Percentiles rank a stretch among this genome's conserved stretches.
Conservation (phyloP, 495 filamentous ascomycete genomes). For the Penicillium pulvis region DNA sequence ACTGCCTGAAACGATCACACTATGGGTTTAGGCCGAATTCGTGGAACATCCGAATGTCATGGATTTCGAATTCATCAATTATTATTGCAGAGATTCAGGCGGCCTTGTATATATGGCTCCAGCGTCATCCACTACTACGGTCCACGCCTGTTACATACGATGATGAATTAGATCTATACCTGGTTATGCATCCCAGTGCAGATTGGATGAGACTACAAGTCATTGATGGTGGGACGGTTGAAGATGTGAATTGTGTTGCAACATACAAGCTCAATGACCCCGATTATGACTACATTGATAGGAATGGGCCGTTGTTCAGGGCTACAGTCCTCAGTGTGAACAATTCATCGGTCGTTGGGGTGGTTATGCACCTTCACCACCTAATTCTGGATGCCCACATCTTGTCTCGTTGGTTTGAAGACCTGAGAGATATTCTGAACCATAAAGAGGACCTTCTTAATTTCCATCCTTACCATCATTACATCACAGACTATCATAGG, state of each 20-base stretch:
- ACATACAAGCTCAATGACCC: slow-evolving; percentile 9
- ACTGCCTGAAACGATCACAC: neutral
- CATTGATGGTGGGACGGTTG: neutral
- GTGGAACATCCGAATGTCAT: neutral
- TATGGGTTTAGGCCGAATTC: neutral
- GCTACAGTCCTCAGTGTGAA: neutral
- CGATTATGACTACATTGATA: slow-evolving; percentile 5
- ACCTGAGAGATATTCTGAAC: neutral
- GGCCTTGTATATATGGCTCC: slow-evolving; percentile 4
- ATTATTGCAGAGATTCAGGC: neutral
- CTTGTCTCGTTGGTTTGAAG: slow-evolving; percentile 7
- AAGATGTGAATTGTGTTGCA: neutral
- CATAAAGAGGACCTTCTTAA: neutral
- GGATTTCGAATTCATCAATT: neutral
- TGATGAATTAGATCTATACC: neutral
- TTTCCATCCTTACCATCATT: neutral
- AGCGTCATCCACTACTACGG: slow-evolving; percentile 11
- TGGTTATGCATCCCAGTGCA: slow-evolving; percentile 1
- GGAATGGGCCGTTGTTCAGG: slow-evolving; percentile 11
- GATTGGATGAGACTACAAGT: neutral
- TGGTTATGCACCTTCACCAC: slow-evolving; percentile 15
- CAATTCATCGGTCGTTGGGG: neutral
- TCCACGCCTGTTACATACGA: slow-evolving; percentile 2
- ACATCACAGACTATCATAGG: neutral
- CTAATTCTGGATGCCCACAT: slow-evolving; percentile 9